Base-by-base conservation (phyloP, 495 filamentous ascomycete genomes). In the Penicillium manginii region DNA sequence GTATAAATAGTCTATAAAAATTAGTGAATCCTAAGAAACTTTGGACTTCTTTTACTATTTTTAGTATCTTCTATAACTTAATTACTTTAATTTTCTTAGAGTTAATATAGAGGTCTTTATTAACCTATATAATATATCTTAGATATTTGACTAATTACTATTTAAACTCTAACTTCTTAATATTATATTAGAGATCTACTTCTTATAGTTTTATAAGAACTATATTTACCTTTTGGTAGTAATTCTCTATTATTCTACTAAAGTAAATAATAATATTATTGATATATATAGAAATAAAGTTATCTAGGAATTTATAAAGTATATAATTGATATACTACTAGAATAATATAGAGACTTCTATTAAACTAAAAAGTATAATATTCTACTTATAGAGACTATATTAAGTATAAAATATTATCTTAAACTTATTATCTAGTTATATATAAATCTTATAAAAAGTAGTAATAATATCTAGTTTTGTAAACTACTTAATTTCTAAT, bases 351-450 rank as follows among this genome's bases (percentile, higher is more conserved):
- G 64, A 50, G 52, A 26, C 19, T 17, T 52, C 50, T 0, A 8
- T 46, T 1, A 67, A 58, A 1, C 61, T 55, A 49, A 67, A 67
- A 0, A 53, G 59, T 17, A 63, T 63, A 5, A 64, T 65, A 40
- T 18, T n/a, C 15, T 61, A 69, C 39, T 78, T 32, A 39, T 47
- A 79, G 1, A 67, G 37, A 0, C 64, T 63, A 23, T 66, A 70
- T n/a, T 56, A 17, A 0, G 66, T 78, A 7, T 54, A 18, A 57
- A 80, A 80, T 1, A 59, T 69, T 0, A 63, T 81, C 42, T 71
- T 65, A 57, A 57, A 74, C 42, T 79, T 64, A 9, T 59, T 14
- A 0, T 52, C 63, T 17, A 17, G 17, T 62, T 33, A 49, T 57
- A 62, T 15, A 14, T 46, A 12, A 45, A n/a, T n/a, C n/a, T n/a